Evolutionary conservation across 345 rosid genomes (phyloP).

Genomic region (Camelina hispida): DNA sequence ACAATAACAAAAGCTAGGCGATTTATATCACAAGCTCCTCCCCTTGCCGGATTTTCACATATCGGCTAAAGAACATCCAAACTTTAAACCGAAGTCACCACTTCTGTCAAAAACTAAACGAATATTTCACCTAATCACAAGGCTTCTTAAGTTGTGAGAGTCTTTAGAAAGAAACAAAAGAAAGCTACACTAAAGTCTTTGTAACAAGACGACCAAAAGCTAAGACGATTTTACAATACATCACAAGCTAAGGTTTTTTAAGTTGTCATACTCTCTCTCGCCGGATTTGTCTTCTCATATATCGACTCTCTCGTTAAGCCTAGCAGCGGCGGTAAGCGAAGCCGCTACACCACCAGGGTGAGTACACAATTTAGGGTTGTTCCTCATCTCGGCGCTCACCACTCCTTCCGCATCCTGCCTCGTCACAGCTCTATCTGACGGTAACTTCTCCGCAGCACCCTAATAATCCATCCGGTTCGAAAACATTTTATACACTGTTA

Average conservation of each 20-base stretch:
- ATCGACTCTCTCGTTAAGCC: slow-evolving; percentile 57
- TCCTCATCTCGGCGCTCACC: slow-evolving; percentile 66
- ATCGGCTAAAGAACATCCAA: too few species aligned
- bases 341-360: slow-evolving; percentile 73
- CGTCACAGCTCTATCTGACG: slow-evolving; percentile 66
- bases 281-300: slow-evolving; percentile 8
- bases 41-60: too few species aligned
- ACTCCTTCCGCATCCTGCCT: slow-evolving; percentile 76
- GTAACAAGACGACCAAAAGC: neutral
- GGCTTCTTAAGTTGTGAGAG: too few species aligned
- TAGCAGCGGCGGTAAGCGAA: slow-evolving; percentile 70
- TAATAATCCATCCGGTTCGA: slow-evolving; percentile 25
- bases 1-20: slow-evolving; percentile 55
- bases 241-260: neutral
- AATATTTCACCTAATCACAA: too few species aligned
- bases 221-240: slow-evolving; percentile 42
- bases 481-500: neutral
- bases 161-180: too few species aligned
- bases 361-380: slow-evolving; percentile 51
- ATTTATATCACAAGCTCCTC: slow-evolving; percentile 31
- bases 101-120: too few species aligned
- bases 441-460: slow-evolving; percentile 61
- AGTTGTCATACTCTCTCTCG: slow-evolving; percentile 12
- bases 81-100: too few species aligned
- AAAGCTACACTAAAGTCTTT: too few species aligned